These are phyloP conservation scores for Thielaviopsis ethacetica DNA, from an alignment of 2,329 filamentous ascomycete species.

Conservation along the genomic window DNA sequence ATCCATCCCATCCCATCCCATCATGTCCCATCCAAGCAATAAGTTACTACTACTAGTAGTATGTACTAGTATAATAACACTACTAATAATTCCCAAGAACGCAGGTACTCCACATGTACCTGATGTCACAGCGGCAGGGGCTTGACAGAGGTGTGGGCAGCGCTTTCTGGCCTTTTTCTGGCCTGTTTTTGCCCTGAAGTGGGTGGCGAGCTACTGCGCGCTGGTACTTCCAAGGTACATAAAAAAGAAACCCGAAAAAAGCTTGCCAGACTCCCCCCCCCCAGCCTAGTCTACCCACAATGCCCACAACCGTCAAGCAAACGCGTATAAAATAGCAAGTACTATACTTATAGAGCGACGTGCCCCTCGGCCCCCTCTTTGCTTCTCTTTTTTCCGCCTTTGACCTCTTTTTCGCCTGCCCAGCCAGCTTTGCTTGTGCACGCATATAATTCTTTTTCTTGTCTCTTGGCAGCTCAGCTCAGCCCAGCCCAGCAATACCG, in stretches of 20 bases:
- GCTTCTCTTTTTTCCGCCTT: conserved; percentile 11
- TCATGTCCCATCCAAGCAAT: no score
- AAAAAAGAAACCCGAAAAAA: conserved; percentile 1
- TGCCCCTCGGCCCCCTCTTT: conserved; percentile 22
- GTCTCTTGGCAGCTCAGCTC: background rate
- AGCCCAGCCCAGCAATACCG: background rate
- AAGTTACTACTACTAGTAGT: no score
- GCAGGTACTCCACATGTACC: conserved; percentile 11
- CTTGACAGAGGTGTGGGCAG: background rate
- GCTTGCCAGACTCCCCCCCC: background rate
- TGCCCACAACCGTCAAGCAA: conserved; percentile 14
- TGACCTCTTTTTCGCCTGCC: background rate
- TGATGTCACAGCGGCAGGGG: conserved; percentile 7
- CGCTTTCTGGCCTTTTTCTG: background rate
- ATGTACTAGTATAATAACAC: no score
- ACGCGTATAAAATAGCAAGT: conserved; percentile 30
- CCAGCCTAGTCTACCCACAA: background rate
- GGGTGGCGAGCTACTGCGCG: background rate
- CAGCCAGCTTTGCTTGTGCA: background rate
- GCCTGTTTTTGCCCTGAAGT: background rate
- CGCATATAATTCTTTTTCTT: conserved; percentile 1
- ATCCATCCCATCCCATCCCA: no score
- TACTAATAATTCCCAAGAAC: background rate
- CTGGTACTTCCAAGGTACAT: conserved; percentile 10
- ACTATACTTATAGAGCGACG: conserved; percentile 27